Evolutionary conservation across 805 yeast species (phyloP), one percentile per base, ranked within the genome.

Genomic region (Geotrichum ghanense): DNA sequence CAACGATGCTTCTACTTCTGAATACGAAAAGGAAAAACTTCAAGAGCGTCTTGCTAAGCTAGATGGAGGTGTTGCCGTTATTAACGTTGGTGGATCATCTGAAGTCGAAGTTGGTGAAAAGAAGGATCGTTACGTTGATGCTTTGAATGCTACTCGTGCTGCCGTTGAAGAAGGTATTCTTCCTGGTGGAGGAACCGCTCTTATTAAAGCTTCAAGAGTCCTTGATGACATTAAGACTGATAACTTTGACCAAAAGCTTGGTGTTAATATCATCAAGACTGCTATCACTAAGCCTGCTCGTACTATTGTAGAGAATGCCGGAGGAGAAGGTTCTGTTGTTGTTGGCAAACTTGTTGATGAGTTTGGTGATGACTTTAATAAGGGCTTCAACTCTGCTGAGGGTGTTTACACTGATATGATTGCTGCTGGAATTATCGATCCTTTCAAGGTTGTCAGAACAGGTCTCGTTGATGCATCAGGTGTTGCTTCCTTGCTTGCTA

Each of bases 131-230:
- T 86, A 88, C 63, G 97, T 92, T 61, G 98, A 92, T 72, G 97
- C 98, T 22, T 76, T 92, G 65, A 90, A 92, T 65, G 97, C 98
- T 48, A 92, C 97, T 46, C 87, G 97, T 70, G 97, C 98, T 49
- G 98, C 98, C 55, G 95, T 92, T 53, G 90, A 90, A 71, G 95
- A 87, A 70, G 98, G 98, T 71, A 88, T 92, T 64, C 76, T 92
- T 56, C 98, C 98, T 63, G 98, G 98, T 73, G 98, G 98, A 67
- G 98, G 98, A 71, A 87, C 97, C 56, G 98, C 98, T 49, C 76
- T 92, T 63, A 76, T 87, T 61, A 92, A 92, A 77, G 97, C 97
- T 45, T 77, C 94, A 46, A 74, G 78, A 58, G 67, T 80, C 52
- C 75, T 92, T 60, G 87, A 79, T 53, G 72, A 66, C 20, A 79